Conservation (phyloP, 1,284 basidiomycete species). For the Fomitopsis pinicola region DNA sequence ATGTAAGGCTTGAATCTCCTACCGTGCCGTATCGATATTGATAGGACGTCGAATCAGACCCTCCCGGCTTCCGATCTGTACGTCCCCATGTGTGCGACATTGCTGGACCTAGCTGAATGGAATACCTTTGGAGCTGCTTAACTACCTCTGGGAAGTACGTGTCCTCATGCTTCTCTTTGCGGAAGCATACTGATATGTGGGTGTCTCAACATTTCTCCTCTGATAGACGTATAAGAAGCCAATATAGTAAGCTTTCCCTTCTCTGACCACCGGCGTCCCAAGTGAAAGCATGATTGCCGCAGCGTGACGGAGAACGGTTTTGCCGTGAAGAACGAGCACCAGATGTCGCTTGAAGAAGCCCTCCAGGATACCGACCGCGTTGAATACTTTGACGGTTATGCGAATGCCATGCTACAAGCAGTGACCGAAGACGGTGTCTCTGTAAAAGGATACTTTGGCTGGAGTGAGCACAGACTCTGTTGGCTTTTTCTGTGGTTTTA, state of each 20-base stretch:
- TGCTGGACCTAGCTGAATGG: background rate
- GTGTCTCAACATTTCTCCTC: background rate
- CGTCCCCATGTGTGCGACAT: slow-evolving; percentile 31
- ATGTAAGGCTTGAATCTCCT: slow-evolving; percentile 34
- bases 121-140: slow-evolving; percentile 12
- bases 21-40: background rate
- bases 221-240: slow-evolving; percentile 57
- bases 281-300: background rate
- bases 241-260: slow-evolving; percentile 45
- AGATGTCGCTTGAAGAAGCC: slow-evolving; percentile 47
- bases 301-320: slow-evolving; percentile 74
- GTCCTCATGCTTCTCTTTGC: background rate
- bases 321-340: slow-evolving; percentile 61
- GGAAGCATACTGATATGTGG: background rate
- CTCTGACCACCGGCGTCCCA: background rate
- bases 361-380: slow-evolving; percentile 62
- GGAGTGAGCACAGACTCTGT: slow-evolving; percentile 39
- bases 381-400: slow-evolving; percentile 64
- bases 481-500: background rate
- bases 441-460: slow-evolving; percentile 67
- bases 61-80: slow-evolving; percentile 56
- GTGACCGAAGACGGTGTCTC: slow-evolving; percentile 62
- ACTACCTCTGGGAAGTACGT: slow-evolving; percentile 51
- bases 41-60: slow-evolving; percentile 32
- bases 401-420: slow-evolving; percentile 52